phyloP scores from a whole-genome alignment of 495 filamentous ascomycete genomes.

The Talaromyces ruber region DNA sequence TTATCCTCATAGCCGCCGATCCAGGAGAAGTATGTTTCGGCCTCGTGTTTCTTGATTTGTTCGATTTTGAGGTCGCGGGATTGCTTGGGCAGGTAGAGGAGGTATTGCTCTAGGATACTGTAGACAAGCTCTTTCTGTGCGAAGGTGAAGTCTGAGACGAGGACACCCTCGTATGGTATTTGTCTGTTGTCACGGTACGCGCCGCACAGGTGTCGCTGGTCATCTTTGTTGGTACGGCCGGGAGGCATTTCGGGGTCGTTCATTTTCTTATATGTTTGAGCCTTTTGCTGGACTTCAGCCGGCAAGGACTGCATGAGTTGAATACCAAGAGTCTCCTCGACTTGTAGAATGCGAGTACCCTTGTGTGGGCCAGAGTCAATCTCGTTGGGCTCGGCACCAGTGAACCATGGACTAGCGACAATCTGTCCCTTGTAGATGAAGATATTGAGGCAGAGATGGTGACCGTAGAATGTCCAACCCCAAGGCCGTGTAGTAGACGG shows the following conservation, averaged over 20 bases:
- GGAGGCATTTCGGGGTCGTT: conserved; percentile 53
- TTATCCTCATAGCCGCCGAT: conserved; percentile 54
- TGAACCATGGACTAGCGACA: conserved; percentile 62
- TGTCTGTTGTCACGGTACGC: conserved; percentile 69
- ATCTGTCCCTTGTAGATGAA: conserved; percentile 54
- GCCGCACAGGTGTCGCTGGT: conserved; percentile 65
- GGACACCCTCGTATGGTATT: conserved; percentile 63
- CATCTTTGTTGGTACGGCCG: conserved; percentile 66
- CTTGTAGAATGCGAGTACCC: conserved; percentile 54
- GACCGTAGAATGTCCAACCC: conserved; percentile 70
- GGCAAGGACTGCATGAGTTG: conserved; percentile 58
- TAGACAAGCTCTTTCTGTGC: conserved; percentile 46
- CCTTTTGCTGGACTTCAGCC: conserved; percentile 34
- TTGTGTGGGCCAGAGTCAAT: conserved; percentile 55
- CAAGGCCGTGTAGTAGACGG: conserved; percentile 48
- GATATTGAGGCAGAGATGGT: conserved; percentile 64
- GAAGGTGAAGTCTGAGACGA: conserved; percentile 32
- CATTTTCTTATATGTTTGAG: conserved; percentile 47
- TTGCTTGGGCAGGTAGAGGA: conserved; percentile 51
- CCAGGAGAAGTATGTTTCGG: conserved; percentile 69
- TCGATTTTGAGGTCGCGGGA: conserved; percentile 43
- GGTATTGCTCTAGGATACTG: conserved; percentile 48
- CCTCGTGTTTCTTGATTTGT: conserved; percentile 41
- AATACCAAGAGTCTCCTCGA: conserved; percentile 55
- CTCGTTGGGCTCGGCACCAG: conserved; percentile 66